Conservation (phyloP, 805 yeast genomes). For the Candida alai region DNA sequence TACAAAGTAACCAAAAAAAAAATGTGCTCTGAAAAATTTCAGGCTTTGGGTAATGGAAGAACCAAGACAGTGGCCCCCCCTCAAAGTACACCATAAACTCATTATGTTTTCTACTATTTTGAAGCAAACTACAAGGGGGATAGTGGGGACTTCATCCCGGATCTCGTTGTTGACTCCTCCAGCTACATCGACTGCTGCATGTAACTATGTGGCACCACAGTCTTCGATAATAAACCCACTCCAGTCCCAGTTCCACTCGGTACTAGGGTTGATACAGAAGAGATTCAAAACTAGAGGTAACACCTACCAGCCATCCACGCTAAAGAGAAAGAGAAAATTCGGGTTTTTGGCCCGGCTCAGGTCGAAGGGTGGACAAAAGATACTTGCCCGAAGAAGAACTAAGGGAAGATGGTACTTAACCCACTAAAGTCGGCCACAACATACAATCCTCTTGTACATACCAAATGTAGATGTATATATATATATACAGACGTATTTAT, state of each 20-base stretch:
- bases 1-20: background rate
- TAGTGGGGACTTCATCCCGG: no score
- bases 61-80: no score
- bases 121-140: slow-evolving; percentile 9
- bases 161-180: slow-evolving; percentile 4
- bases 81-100: background rate
- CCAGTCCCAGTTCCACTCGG: slow-evolving; percentile 8
- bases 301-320: slow-evolving; percentile 90
- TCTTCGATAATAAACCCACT: no score
- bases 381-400: slow-evolving; percentile 70
- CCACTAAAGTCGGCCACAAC: slow-evolving; percentile 44
- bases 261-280: slow-evolving; percentile 38
- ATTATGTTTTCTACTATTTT: slow-evolving; percentile 9
- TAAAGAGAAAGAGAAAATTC: slow-evolving; percentile 82
- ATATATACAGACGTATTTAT: slow-evolving; percentile 1
- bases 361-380: slow-evolving; percentile 69
- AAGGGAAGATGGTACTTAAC: slow-evolving; percentile 94
- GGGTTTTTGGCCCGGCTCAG: slow-evolving; percentile 87
- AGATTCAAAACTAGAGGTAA: slow-evolving; percentile 91
- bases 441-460: background rate
- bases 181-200: background rate
- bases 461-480: slow-evolving; percentile 3
- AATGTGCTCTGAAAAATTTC: slow-evolving; percentile 1
- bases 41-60: background rate
- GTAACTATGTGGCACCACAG: no score